Evolutionary conservation across 306 rosid species (phyloP), one percentile per base, ranked within the genome.

Genomic region (Vigna reflexopilosa): DNA sequence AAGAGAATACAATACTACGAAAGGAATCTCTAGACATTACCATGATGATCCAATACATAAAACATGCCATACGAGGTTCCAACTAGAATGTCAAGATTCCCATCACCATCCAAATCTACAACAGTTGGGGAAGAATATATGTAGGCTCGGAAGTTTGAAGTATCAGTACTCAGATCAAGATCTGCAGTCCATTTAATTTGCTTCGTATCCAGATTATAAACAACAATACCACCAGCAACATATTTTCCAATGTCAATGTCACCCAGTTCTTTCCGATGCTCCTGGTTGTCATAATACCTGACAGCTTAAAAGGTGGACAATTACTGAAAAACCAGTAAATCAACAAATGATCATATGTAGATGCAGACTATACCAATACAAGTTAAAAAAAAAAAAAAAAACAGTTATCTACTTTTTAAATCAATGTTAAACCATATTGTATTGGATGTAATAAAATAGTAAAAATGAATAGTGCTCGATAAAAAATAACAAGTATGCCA

Each of bases 281-380:
- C 97, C 63, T 91, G 90, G 83, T 93, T 89, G 85, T 87, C 96
- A 87, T 95, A 95, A 86, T 95, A 95, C 97, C 99, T 95, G 97
- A 80, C 83, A 88, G 80, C 75, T 78, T 86, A 85, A 82, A 83
- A 83, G 49, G 70, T 67, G 34, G 76, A 70, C 61, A 81, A 79
- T 87, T 67, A 85, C 86, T 75, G 77, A 68, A 77, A 83, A 86
- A 74, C 50, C 77, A 67, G 64, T 70, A 79, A 63, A 83, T 64
- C 42, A 68, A 67, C 20, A 72, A 42, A 22, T 51, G 32, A 13
- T 64, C 62, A 42, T 28, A 32, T 73, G 50, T 42, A 77, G 59
- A 34, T 78, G 62, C 42, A 64, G 44, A 51, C 54, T 62, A 59
- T 61, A 69, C 51, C 32, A 44, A 77, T 28, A 64, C 17, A 62